phyloP scores from a whole-genome alignment of 768 basidiomycete species.

The Termitomyces sp. region DNA sequence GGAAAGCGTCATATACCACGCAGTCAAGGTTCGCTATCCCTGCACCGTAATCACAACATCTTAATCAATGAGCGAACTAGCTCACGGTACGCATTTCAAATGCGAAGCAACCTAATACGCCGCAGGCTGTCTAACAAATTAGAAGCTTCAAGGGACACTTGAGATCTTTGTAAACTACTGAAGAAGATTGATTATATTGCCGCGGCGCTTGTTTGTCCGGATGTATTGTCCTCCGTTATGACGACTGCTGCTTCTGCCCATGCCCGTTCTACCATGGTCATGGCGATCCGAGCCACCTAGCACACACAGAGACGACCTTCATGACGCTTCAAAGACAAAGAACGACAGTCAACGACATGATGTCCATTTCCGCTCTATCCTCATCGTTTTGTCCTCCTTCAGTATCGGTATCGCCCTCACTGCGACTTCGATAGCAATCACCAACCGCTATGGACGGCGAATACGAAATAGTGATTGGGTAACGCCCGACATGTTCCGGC shows the following conservation, averaged over 20 bases:
- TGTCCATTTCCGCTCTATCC: slow-evolving; percentile 24
- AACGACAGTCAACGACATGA: background rate
- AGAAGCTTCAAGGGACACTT: too few relatives aligned
- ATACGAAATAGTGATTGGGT: slow-evolving; percentile 67
- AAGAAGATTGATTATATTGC: too few relatives aligned
- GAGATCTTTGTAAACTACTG: too few relatives aligned
- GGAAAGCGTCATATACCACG: too few relatives aligned
- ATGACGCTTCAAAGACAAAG: background rate
- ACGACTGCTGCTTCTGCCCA: background rate
- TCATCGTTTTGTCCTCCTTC: slow-evolving; percentile 31
- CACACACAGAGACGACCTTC: background rate
- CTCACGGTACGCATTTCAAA: too few relatives aligned
- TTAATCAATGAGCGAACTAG: too few relatives aligned
- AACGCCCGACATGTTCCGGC: slow-evolving; percentile 53
- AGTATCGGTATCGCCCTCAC: slow-evolving; percentile 34
- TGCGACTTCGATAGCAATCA: slow-evolving; percentile 28
- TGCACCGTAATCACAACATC: too few relatives aligned
- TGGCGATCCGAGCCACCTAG: slow-evolving; percentile 6
- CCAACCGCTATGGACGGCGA: slow-evolving; percentile 51
- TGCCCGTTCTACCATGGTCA: slow-evolving; percentile 13
- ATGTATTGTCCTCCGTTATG: background rate
- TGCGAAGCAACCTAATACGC: too few relatives aligned
- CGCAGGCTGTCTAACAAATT: too few relatives aligned
- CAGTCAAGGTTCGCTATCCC: too few relatives aligned
- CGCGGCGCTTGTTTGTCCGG: background rate